Evolutionary conservation across 371 early-diverging fungal species (phyloP), one percentile per base, ranked within the genome.

Genomic region (Dinochytrium kinnereticum): DNA sequence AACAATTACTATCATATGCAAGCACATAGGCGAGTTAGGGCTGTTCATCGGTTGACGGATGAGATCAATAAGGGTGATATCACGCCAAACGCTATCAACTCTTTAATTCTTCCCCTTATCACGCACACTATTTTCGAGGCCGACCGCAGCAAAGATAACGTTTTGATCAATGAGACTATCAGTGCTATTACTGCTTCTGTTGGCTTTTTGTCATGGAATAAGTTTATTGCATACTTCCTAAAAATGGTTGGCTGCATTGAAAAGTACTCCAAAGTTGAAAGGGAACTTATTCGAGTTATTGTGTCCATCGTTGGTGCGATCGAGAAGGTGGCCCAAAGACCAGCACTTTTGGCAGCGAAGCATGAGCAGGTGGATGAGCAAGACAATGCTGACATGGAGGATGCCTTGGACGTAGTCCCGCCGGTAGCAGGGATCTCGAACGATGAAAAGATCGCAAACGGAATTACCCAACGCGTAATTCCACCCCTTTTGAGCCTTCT

Each of bases 1-100:
- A 85, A 84, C 76, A 98, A 98, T 75, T 87, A 97, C 65, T 89
- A 92, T 73, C 99, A 98, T 77, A 87, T 97, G 76, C 99, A 98
- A 84, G 75, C 91, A 7, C 96, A 98, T 79, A 92, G 97, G 70
- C 93, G 98, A 68, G 73, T 90, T 19, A 90, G 95, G 65, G 95
- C 98, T 0, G 74, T 98, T 66, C 80, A 82, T 53, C 90, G 95
- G 30, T 87, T 98, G 68, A 85, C 90, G 13, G 90, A 91, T 15
- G 69, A 74, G 1, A 72, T 76, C 33, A 24, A 31, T 2, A 53
- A 44, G 0, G 76, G 72, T 0, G 38, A 40, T 7, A 49, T 86
- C 28, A 84, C 85, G 30, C 75, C 89, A 1, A 65, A 85, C 1
- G 91, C 88, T 24, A 80, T 95, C 64, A 85, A 89, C 24, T 85